These are phyloP conservation scores for Diplodia seriata DNA, from an alignment of 2,329 filamentous ascomycete species.

Conservation along the genomic window DNA sequence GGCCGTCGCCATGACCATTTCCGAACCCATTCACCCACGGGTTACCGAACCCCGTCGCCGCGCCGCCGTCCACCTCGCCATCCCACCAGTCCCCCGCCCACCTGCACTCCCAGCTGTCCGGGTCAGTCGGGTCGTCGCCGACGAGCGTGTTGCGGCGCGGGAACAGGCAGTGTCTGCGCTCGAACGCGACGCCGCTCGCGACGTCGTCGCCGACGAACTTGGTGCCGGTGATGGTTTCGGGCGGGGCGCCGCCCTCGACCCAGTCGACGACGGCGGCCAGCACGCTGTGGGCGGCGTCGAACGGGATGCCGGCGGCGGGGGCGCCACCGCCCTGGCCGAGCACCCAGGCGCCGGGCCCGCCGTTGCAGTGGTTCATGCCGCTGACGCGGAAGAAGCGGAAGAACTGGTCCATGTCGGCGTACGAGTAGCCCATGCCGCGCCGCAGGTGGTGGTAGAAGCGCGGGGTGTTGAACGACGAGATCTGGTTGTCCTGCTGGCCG, in stretches of 20 bases:
- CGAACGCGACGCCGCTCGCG: constrained; percentile 37
- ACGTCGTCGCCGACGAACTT: constrained; percentile 36
- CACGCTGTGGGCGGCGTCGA: constrained; percentile 53
- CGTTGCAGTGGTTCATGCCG: constrained; percentile 60
- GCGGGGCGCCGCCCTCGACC: constrained; percentile 53
- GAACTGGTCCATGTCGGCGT: constrained; percentile 50
- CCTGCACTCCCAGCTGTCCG: constrained; percentile 44
- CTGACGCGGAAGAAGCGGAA: constrained; percentile 61
- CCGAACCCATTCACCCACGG: neutral
- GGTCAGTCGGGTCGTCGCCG: constrained; percentile 41
- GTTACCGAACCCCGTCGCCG: neutral
- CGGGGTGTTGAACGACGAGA: constrained; percentile 55
- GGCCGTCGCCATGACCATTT: no score
- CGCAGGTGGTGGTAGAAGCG: constrained; percentile 58
- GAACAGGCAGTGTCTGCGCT: constrained; percentile 44
- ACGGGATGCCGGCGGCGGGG: constrained; percentile 42
- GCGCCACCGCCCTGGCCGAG: constrained; percentile 41
- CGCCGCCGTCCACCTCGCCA: neutral
- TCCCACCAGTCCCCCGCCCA: constrained; percentile 14
- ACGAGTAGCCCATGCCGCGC: constrained; percentile 49
- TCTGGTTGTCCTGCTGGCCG: constrained; percentile 53
- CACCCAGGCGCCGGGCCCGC: constrained; percentile 55
- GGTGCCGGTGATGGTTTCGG: constrained; percentile 49
- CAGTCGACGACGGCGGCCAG: constrained; percentile 57
- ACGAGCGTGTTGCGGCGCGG: constrained; percentile 45